Evolutionary conservation across 768 basidiomycete genomes (phyloP), one percentile per base, ranked within the genome.

Genomic region (Asterophora lycoperdoides): DNA sequence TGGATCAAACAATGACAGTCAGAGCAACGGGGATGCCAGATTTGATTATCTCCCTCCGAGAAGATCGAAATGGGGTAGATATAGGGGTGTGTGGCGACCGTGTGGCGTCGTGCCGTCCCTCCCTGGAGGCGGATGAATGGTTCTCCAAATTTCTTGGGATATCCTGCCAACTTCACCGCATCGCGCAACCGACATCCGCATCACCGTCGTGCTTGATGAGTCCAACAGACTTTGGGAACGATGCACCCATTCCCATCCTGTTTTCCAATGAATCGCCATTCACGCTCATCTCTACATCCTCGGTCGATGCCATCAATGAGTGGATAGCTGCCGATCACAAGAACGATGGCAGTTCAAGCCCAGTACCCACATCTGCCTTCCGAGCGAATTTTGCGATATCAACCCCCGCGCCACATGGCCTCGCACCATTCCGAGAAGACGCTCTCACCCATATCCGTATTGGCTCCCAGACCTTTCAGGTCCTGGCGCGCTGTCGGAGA

Each of bases 201-300:
- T 13, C 40, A 2, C 20, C 48, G 13, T 36, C 48, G 11, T 50
- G 53, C 28, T 36, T 36, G 15, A 17, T 37, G 6, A 8, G 7
- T 50, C 26, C 38, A 10, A 14, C 41, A n/a, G 8, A 48, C 9
- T 6, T n/a, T 11, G 30, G 33, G 17, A 28, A 34, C 36, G 1
- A 19, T 1, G 15, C 39, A 19, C 28, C 49, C 2, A 44, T 19
- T 14, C 46, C 53, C 7, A 55, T 55, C 9, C 26, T 55, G 19
- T 55, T 55, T 20, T 55, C 54, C 3, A 55, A 55, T n/a, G 54
- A 55, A 28, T 52, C 50, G 3, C 50, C 54, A 8, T 55, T 55
- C 28, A 55, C 54, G 5, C 54, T 55, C 37, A 55, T 55, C 19
- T 52, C 54, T 9, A 41, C 47, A 1, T 41, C 47, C 14, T 55